phyloP scores from a whole-genome alignment of 148 eudicot genomes.

The Hydrangea macrophylla region DNA sequence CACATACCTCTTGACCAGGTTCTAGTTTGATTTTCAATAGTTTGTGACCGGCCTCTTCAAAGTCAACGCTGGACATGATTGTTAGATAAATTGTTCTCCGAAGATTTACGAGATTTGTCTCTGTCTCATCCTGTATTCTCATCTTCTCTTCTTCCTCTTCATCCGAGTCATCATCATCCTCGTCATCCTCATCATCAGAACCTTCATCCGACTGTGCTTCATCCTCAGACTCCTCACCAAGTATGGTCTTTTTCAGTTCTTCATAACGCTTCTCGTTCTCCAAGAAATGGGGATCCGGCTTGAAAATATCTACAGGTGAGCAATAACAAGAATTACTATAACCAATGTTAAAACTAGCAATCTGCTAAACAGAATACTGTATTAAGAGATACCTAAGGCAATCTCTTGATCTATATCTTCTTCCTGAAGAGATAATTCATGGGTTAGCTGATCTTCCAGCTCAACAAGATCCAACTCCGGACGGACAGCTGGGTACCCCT shows the following conservation, averaged over 20 bases:
- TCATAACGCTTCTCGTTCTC: slow-evolving; percentile 83
- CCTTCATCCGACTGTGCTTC: slow-evolving; percentile 65
- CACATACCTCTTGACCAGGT: slow-evolving; percentile 93
- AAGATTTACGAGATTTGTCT: slow-evolving; percentile 90
- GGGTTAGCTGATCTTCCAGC: slow-evolving; percentile 87
- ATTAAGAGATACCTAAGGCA: slow-evolving; percentile 52
- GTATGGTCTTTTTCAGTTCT: slow-evolving; percentile 72
- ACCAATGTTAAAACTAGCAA: not conserved
- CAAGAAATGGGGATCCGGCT: slow-evolving; percentile 68
- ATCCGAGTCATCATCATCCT: slow-evolving; percentile 59
- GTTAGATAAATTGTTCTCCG: slow-evolving; percentile 91
- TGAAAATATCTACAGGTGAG: slow-evolving; percentile 66
- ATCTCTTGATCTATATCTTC: slow-evolving; percentile 76
- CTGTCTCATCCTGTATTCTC: slow-evolving; percentile 82
- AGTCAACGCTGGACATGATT: slow-evolving; percentile 98
- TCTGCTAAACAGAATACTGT: not conserved
- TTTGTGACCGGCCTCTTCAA: slow-evolving; percentile 99
- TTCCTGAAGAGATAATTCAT: slow-evolving; percentile 73
- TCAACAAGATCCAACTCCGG: slow-evolving; percentile 94
- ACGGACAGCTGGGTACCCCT: slow-evolving; percentile 93
- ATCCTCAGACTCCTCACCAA: slow-evolving; percentile 89
- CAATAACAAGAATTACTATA: slow-evolving; percentile 8
- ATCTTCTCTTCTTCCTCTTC: slow-evolving; percentile 76
- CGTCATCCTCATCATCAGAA: slow-evolving; percentile 74
- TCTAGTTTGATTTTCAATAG: slow-evolving; percentile 87